Base-by-base conservation (phyloP, 2,329 filamentous ascomycete genomes). In the Geoglossum cookeanum region DNA sequence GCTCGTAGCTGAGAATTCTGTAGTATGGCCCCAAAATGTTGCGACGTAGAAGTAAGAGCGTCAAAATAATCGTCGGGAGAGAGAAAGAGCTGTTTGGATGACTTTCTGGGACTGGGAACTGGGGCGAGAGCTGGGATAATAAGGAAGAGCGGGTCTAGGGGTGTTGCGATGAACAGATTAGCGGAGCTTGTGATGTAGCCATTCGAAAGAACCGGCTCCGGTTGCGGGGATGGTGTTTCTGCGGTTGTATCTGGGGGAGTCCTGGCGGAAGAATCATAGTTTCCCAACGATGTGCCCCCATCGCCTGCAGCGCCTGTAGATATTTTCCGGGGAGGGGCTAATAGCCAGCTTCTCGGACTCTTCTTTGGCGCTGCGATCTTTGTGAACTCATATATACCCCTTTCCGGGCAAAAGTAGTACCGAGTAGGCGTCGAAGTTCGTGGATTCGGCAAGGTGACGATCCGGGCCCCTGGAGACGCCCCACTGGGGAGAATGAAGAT, bases 111-210 rank as follows among this genome's bases (percentile, higher is more conserved):
- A 1, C 69, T 62, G 56, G 55, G 68, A 67, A 37, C 70, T 64
- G 44, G 78, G 68, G 1, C 71, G 1, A 97, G 75, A 3, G 82
- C 78, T 0, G 91, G 85, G 1, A 97, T 73, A 3, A 94, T 67
- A 55, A 97, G 74, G 71, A 97, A 97, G 2, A 96, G 66, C 4
- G 87, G 78, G 68, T 98, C 92, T 57, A 95, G 74, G 1, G 81
- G 79, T 1, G 92, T 95, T 7, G 91, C 87, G 59, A 97, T 71
- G 64, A 85, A 84, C n/a, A 97, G 71, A 59, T 89, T 81, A 37
- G 87, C 81, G 48, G 75, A 76, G 64, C 82, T 81, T 37, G 81
- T 77, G 29, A 87, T 70, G 62, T 78, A 79, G 33, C 56, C 56
- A 44, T 57, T 58, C 7, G 56, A 57, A 22, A 55, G 7, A 52